Base-by-base conservation (phyloP, 108 stramenopile species). In the Fistulifera pelliculosa region DNA sequence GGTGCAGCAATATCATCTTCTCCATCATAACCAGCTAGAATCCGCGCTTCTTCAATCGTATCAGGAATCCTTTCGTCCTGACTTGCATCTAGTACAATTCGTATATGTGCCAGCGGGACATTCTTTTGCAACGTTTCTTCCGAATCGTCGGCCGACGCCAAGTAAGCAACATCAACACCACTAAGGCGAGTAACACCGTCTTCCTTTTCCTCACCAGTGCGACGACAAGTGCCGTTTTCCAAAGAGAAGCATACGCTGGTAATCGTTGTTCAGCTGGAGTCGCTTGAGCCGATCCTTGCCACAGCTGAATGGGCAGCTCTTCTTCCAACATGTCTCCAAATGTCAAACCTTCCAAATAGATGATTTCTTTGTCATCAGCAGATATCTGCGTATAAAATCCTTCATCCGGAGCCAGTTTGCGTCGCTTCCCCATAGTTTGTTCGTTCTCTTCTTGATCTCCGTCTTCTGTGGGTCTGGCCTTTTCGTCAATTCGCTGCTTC, bases 291-390 rank as follows among this genome's bases (percentile, higher is more conserved):
- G 66, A 48, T 7, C 88, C 88, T 24, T 67, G 79, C 90, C 90
- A 91, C 13, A 91, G 42, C 64, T 91, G 78, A 38, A 87, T 66
- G 7, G 90, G 85, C 85, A 91, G 81, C 23, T 84, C 83, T 35
- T 76, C 83, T 56, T 87, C 83, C 16, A 91, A 62, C 0, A 91
- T 35, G 8, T 60, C 52, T 35, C 73, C 64, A 59, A 80, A 91
- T 7, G 57, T 39, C 1, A 41, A 15, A 19, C 83, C 90, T 66
- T 87, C 85, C 19, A 91, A 62, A 54, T 79, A 91, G 24, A 65
- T 81, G 52, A 27, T 38, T 49, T 22, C 49, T 25, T 41, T 43
- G 40, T 35, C 51, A 24, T 65, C 31, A 31, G 27, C 38, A n/a
- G 1, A 2, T 5, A 27, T 41, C 21, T 14, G 27, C 3, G 47